phyloP scores from a whole-genome alignment of 345 rosid species.

The Salix purpurea region DNA sequence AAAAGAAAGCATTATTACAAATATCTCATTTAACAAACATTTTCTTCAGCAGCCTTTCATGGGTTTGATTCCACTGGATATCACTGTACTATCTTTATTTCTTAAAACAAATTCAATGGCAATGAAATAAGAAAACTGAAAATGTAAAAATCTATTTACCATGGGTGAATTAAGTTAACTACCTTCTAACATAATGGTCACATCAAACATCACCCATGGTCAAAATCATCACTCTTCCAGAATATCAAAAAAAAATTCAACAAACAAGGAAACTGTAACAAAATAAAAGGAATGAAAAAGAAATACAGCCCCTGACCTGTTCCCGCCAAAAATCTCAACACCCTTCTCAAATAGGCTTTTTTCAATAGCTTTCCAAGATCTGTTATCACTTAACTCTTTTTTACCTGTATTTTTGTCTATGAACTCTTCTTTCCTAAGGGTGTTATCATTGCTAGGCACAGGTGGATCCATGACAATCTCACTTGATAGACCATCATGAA shows the following conservation, averaged over 20 bases:
- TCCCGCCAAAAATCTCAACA: slow-evolving; percentile 88
- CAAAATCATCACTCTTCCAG: not conserved
- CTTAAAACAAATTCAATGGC: not conserved
- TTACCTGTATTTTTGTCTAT: slow-evolving; percentile 54
- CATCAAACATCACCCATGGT: not conserved
- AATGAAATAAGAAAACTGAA: not conserved
- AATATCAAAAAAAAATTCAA: not conserved
- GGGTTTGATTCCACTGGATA: not conserved
- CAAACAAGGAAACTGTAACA: not conserved
- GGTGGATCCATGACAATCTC: slow-evolving; percentile 45
- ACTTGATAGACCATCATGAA: slow-evolving; percentile 32
- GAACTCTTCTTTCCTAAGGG: slow-evolving; percentile 61
- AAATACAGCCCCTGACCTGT: slow-evolving; percentile 50
- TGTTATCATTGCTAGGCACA: slow-evolving; percentile 40
- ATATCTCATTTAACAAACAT: not conserved
- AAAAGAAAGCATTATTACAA: not conserved
- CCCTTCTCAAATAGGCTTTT: slow-evolving; percentile 90
- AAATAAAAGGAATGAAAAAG: not conserved
- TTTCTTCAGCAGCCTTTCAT: not conserved
- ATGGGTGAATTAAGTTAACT: not conserved
- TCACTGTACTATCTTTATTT: not conserved
- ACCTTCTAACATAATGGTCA: not conserved
- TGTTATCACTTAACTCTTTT: slow-evolving; percentile 44
- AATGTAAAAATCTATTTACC: slow-evolving; percentile 6
- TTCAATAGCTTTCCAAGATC: slow-evolving; percentile 81